Evolutionary conservation across 208 protist genomes (phyloP).

Genomic region (Leishmania amazonensis): DNA sequence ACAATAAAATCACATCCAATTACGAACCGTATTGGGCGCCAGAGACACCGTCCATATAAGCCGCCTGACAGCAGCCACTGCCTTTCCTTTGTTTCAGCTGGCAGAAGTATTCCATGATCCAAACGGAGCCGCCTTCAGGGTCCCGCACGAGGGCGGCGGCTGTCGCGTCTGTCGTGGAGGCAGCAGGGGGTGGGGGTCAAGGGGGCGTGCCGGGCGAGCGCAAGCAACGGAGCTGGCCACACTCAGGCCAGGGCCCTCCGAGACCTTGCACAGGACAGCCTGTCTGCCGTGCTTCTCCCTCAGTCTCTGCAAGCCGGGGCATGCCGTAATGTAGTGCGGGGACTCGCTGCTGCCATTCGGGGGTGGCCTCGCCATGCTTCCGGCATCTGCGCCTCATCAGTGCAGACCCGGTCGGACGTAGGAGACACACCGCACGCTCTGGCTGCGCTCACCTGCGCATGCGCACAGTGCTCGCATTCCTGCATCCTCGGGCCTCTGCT

Average conservation of each 20-base stretch:
- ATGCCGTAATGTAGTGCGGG: not conserved
- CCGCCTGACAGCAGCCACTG: not conserved
- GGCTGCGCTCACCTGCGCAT: too few relatives aligned
- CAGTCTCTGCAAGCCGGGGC: too few relatives aligned
- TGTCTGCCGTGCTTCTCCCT: not conserved
- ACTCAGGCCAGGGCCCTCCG: not conserved
- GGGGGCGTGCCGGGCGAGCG: not conserved
- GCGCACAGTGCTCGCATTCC: too few relatives aligned
- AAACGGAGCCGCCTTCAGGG: not conserved
- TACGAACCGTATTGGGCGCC: not conserved
- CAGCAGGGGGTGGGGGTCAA: not conserved
- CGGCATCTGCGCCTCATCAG: too few relatives aligned
- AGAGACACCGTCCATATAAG: not conserved
- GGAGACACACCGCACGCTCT: too few relatives aligned
- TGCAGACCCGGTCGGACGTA: too few relatives aligned
- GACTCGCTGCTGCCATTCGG: not conserved
- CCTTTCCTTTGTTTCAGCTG: not conserved
- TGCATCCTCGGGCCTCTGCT: too few relatives aligned
- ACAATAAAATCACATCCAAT: too few relatives aligned
- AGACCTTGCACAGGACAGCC: not conserved
- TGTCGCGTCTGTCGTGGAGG: not conserved
- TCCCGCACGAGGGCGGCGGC: not conserved
- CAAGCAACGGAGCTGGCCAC: not conserved
- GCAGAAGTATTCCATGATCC: not conserved
- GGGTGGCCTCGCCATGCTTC: not conserved